A percentile compares a stretch with the other conserved stretches of the same genome.
phyloP scores from a whole-genome alignment of 495 filamentous ascomycete species.

The Xylaria grammica region DNA sequence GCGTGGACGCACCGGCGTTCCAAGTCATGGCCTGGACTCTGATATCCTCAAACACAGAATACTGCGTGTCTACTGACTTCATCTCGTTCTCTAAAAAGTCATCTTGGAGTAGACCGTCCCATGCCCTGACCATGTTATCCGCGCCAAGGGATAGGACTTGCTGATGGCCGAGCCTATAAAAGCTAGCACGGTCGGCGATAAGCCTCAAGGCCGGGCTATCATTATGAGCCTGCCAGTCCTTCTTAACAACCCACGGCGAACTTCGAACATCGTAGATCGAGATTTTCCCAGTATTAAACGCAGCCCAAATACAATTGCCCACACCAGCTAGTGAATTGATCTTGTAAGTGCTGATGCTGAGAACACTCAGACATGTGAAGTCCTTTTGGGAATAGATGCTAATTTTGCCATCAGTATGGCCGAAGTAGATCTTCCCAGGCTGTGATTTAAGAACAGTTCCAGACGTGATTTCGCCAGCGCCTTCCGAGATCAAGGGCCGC shows the following conservation, averaged over 20 bases:
- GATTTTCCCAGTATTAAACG: conserved; percentile 93
- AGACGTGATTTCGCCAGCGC: conserved; percentile 85
- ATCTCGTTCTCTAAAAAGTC: conserved; percentile 92
- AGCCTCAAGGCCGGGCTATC: conserved; percentile 74
- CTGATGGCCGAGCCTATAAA: conserved; percentile 83
- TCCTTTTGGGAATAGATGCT: conserved; percentile 82
- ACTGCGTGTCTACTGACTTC: conserved; percentile 79
- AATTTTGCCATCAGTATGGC: conserved; percentile 92
- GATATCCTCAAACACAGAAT: conserved; percentile 82
- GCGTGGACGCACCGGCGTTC: conserved; percentile 94
- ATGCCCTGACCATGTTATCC: conserved; percentile 82
- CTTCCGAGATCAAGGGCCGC: conserved; percentile 67
- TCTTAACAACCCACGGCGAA: conserved; percentile 86
- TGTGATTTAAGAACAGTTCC: conserved; percentile 75
- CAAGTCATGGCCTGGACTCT: conserved; percentile 83
- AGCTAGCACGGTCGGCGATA: conserved; percentile 76
- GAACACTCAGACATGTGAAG: conserved; percentile 73
- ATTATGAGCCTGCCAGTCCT: conserved; percentile 92
- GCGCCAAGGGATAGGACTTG: conserved; percentile 89
- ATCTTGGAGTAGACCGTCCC: conserved; percentile 92
- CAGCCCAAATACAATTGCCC: conserved; percentile 88
- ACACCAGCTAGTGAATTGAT: conserved; percentile 87
- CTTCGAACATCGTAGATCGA: conserved; percentile 86
- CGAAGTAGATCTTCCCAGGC: conserved; percentile 84
- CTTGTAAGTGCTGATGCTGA: conserved; percentile 92